Evolutionary conservation across 2,329 filamentous ascomycete species (phyloP).

Genomic region (Aspergillus fumigatiaffinis): DNA sequence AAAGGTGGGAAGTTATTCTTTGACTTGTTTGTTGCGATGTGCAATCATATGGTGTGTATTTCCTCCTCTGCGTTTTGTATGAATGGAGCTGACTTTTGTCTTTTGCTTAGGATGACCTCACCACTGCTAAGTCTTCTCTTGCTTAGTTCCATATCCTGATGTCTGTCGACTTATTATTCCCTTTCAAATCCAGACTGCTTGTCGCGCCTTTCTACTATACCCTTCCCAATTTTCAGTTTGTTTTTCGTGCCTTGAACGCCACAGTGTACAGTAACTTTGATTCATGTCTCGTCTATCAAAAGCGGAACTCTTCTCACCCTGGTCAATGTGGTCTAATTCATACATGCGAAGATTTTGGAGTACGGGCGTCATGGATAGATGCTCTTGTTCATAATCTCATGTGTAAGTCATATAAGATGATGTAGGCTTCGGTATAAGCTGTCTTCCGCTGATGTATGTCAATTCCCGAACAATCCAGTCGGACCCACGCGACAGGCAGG

Average conservation of each 20-base stretch:
- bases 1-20: conserved; percentile 85
- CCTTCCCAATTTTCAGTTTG: background rate
- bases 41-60: conserved; percentile 74
- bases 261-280: background rate
- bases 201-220: background rate
- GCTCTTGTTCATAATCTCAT: background rate
- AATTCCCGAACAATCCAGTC: background rate
- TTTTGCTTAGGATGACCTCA: conserved; percentile 24
- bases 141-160: background rate
- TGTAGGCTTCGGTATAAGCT: background rate
- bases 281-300: background rate
- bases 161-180: background rate
- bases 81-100: background rate
- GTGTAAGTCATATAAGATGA: background rate
- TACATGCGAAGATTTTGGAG: background rate
- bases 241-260: background rate
- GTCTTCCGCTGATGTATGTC: background rate
- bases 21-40: conserved; percentile 87
- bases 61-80: background rate
- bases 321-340: background rate
- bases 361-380: background rate
- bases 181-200: background rate
- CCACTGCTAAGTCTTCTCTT: background rate
- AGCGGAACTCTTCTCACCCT: background rate
- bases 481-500: background rate